phyloP scores from a whole-genome alignment of 2,329 filamentous ascomycete genomes.

The Hypoxylon sp. region DNA sequence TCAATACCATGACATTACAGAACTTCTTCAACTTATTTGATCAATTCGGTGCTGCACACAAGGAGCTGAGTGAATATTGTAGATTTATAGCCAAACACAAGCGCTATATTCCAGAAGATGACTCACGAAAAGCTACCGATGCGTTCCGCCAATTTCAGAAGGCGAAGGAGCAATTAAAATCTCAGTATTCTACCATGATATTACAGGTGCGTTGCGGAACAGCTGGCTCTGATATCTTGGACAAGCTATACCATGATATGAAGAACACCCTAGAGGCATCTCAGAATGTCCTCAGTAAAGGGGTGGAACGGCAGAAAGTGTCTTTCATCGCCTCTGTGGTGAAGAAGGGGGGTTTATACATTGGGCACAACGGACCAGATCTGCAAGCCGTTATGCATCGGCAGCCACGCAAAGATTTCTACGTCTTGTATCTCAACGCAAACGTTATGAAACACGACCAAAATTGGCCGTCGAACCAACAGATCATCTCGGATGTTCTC shows the following conservation, averaged over 20 bases:
- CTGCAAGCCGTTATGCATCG: neutral
- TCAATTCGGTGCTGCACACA: neutral
- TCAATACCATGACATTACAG: neutral
- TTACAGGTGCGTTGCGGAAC: neutral
- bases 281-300: neutral
- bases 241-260: neutral
- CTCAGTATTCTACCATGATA: neutral
- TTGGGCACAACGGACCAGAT: neutral
- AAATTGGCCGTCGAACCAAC: neutral
- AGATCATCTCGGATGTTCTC: neutral
- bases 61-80: neutral
- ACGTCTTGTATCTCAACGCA: neutral
- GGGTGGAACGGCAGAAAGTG: neutral
- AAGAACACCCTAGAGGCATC: neutral
- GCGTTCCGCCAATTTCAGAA: neutral
- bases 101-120: neutral
- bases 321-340: neutral
- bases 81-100: neutral
- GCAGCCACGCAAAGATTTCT: constrained; percentile 1
- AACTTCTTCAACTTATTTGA: neutral
- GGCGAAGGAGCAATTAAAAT: neutral
- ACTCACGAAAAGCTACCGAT: neutral
- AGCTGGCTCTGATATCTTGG: neutral
- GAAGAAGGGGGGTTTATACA: neutral
- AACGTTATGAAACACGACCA: neutral